Percentiles rank a stretch among this genome's conserved stretches.
Conservation (phyloP, 192 early-diverging fungal species). For the Geranomyces michiganensis region DNA sequence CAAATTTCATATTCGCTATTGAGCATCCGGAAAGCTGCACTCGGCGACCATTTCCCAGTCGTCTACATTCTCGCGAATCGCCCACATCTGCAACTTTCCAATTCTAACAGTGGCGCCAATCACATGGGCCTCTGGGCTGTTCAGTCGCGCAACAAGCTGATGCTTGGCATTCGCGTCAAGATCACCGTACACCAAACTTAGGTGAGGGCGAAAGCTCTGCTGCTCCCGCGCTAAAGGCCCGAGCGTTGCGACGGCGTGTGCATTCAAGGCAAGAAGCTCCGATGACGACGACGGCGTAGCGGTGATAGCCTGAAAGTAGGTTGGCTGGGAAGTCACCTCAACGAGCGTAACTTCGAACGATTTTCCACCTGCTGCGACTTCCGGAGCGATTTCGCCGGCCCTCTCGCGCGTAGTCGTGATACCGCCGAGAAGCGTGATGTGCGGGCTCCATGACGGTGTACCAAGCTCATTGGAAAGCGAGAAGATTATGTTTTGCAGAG, state of each 20-base stretch:
- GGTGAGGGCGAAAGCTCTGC: constrained; percentile 37
- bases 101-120: constrained; percentile 17
- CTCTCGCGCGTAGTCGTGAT: constrained; percentile 23
- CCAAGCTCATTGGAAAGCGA: not conserved
- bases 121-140: not conserved
- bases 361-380: not conserved
- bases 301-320: constrained; percentile 45
- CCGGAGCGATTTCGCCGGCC: not conserved
- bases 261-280: constrained; percentile 27
- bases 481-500: not conserved
- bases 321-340: constrained; percentile 1
- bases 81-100: constrained; percentile 22
- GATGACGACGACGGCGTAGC: constrained; percentile 28
- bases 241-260: not conserved
- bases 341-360: not conserved
- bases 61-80: not conserved
- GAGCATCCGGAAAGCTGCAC: too few species aligned
- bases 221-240: not conserved
- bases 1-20: too few species aligned
- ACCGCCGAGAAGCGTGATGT: constrained; percentile 42
- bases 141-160: constrained; percentile 17
- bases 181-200: constrained; percentile 44
- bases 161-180: constrained; percentile 17
- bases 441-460: constrained; percentile 27
- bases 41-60: constrained; percentile 23